Conservation (phyloP, 2,329 filamentous ascomycete species). For the Grosmannia huntii region DNA sequence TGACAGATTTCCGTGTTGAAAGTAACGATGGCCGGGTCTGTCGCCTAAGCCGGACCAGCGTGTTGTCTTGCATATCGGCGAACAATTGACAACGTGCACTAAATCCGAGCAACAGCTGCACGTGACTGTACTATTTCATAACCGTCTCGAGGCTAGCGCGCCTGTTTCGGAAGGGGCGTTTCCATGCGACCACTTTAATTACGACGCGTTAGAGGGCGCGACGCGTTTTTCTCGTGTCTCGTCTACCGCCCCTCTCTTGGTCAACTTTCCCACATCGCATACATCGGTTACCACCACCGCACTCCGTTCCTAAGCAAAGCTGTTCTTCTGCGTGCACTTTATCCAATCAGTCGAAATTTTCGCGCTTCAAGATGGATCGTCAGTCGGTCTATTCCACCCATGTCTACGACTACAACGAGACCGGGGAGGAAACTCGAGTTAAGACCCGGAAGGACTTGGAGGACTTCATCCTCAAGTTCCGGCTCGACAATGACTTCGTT, state of each 20-base stretch:
- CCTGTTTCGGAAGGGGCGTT: not conserved
- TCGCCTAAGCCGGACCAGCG: not conserved
- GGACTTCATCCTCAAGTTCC: conserved; percentile 86
- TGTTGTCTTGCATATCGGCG: not conserved
- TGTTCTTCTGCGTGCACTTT: not conserved
- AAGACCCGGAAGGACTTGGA: conserved; percentile 70
- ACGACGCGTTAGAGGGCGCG: conserved; percentile 12
- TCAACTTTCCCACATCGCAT: not conserved
- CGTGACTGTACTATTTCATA: not conserved
- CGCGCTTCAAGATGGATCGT: conserved; percentile 55
- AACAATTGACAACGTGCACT: not conserved
- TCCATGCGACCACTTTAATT: conserved; percentile 13
- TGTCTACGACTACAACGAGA: conserved; percentile 58
- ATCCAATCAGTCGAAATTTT: not conserved
- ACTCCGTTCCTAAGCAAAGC: not conserved
- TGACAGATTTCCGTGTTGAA: not conserved
- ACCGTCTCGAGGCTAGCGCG: not conserved
- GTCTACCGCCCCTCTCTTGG: not conserved
- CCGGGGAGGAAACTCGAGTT: conserved; percentile 54
- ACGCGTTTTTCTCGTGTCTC: conserved; percentile 10
- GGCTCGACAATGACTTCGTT: conserved; percentile 86
- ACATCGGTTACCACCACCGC: not conserved
- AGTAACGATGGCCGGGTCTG: not conserved
- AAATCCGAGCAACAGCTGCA: not conserved
- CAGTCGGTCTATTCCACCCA: conserved; percentile 78